Percentiles rank a stretch among this genome's conserved stretches.
Conservation (phyloP, 176 grass and related monocot genomes). For the Ananas comosus region DNA sequence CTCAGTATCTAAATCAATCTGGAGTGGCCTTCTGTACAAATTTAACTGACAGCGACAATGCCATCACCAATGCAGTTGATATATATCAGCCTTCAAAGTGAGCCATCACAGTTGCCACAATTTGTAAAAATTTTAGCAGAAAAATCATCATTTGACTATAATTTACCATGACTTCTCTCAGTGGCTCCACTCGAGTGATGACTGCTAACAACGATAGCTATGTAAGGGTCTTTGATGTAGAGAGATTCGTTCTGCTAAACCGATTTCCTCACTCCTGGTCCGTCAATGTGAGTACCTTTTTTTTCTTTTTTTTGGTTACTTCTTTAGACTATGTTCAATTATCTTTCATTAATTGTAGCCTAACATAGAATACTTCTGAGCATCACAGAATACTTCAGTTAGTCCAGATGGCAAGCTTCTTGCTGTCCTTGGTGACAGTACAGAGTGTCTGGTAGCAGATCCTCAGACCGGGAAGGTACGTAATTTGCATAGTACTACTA, state of each 20-base stretch:
- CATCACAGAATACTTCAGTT: constrained; percentile 4
- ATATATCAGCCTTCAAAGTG: constrained; percentile 51
- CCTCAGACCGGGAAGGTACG: constrained; percentile 12
- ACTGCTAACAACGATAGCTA: constrained; percentile 45
- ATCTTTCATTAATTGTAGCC: background rate
- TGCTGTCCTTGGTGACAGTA: constrained; percentile 19
- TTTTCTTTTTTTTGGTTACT: background rate
- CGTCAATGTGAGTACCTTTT: constrained; percentile 50
- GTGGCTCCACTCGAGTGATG: constrained; percentile 43
- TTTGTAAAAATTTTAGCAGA: background rate
- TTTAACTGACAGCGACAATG: constrained; percentile 43
- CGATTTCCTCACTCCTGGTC: constrained; percentile 42
- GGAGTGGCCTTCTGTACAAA: constrained; percentile 63
- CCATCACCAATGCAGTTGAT: constrained; percentile 72
- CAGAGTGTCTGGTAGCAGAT: constrained; percentile 13
- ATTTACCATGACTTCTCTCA: constrained; percentile 21
- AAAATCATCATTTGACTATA: background rate
- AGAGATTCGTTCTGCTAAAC: constrained; percentile 31
- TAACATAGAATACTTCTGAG: background rate
- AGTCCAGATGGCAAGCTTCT: constrained; percentile 22
- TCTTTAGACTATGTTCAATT: background rate
- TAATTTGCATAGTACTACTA: background rate
- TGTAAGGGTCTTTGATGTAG: constrained; percentile 38
- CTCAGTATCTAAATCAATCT: constrained; percentile 56
- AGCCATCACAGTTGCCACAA: constrained; percentile 6